Percentiles rank a stretch among this genome's conserved stretches.
Evolutionary conservation across 208 protist genomes (phyloP).

Genomic region (Trypanosoma avium): DNA sequence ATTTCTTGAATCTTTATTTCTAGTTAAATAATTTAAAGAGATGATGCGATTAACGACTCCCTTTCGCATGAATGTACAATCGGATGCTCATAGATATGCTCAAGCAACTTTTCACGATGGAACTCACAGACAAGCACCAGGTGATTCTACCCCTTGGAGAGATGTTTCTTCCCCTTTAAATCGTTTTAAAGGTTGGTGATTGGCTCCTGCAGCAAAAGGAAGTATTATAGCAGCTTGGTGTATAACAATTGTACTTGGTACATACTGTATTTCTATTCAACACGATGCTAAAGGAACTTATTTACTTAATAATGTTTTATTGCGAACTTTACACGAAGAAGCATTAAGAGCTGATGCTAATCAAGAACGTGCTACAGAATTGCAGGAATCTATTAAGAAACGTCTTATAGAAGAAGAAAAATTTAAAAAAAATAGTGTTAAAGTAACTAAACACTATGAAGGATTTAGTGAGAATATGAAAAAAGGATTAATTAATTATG

Average conservation of each 20-base stretch:
- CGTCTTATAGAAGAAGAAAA: constrained; percentile 31
- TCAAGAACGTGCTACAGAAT: constrained; percentile 47
- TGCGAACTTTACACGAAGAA: constrained; percentile 84
- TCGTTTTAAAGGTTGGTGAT: constrained; percentile 69
- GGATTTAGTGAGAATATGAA: constrained; percentile 37
- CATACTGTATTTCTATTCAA: constrained; percentile 85
- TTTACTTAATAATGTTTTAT: constrained; percentile 83
- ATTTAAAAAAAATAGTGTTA: constrained; percentile 28
- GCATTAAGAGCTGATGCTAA: constrained; percentile 74
- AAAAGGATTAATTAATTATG: constrained; percentile 71
- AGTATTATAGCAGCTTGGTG: constrained; percentile 83
- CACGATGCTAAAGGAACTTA: constrained; percentile 87
- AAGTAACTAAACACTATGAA: constrained; percentile 33
- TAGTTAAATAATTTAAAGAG: not conserved
- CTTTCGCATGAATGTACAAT: constrained; percentile 32
- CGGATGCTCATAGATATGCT: constrained; percentile 78
- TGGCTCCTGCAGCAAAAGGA: constrained; percentile 76
- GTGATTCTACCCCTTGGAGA: constrained; percentile 85
- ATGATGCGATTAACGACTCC: constrained; percentile 16
- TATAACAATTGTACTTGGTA: constrained; percentile 67
- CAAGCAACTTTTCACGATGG: constrained; percentile 88
- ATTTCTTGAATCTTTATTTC: constrained; percentile 14
- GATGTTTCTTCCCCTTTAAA: constrained; percentile 82
- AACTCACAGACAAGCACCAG: constrained; percentile 77
- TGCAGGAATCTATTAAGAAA: constrained; percentile 59